These are phyloP conservation scores for Geotrichum europaeum DNA, from an alignment of 1,139 yeast genomes.

Conservation along the genomic window DNA sequence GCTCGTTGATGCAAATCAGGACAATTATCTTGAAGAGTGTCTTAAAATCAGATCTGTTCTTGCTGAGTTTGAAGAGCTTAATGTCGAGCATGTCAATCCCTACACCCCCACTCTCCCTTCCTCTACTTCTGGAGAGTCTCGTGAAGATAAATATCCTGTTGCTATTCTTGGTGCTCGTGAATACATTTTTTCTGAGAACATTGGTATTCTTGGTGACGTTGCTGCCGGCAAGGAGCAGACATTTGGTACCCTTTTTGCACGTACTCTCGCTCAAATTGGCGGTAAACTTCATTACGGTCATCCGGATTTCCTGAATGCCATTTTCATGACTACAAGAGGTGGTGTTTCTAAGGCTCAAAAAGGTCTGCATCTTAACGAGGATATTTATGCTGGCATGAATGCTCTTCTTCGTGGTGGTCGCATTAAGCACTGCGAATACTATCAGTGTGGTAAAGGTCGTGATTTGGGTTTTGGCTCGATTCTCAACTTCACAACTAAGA, in stretches of 20 bases:
- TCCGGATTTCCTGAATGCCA: conserved; percentile 95
- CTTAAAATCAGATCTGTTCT: conserved; percentile 93
- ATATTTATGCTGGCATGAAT: conserved; percentile 99
- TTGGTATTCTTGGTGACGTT: conserved; percentile 98
- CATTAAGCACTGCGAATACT: conserved; percentile 97
- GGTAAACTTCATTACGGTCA: conserved; percentile 99
- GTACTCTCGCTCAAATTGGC: conserved; percentile 97
- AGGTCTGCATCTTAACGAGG: conserved; percentile 97
- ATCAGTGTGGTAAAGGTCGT: conserved; percentile 99
- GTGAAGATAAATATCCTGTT: conserved; percentile 62
- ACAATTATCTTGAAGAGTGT: conserved; percentile 96
- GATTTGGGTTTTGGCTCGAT: conserved; percentile 99
- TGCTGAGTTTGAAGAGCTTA: conserved; percentile 96
- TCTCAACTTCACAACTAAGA: conserved; percentile 96
- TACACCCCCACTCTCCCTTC: conserved; percentile 34
- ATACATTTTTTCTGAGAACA: conserved; percentile 96
- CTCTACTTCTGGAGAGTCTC: conserved; percentile 27
- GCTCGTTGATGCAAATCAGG: conserved; percentile 97
- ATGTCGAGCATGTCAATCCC: conserved; percentile 46
- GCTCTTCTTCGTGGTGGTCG: conserved; percentile 98
- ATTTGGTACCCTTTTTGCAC: conserved; percentile 95
- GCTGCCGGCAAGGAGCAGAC: conserved; percentile 99
- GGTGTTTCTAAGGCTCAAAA: conserved; percentile 99
- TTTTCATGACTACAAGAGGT: conserved; percentile 96
- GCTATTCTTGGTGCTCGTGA: conserved; percentile 99